A percentile compares a stretch with the other conserved stretches of the same genome.
phyloP scores from a whole-genome alignment of 805 yeast species.

The Pichia phayaonensis region DNA sequence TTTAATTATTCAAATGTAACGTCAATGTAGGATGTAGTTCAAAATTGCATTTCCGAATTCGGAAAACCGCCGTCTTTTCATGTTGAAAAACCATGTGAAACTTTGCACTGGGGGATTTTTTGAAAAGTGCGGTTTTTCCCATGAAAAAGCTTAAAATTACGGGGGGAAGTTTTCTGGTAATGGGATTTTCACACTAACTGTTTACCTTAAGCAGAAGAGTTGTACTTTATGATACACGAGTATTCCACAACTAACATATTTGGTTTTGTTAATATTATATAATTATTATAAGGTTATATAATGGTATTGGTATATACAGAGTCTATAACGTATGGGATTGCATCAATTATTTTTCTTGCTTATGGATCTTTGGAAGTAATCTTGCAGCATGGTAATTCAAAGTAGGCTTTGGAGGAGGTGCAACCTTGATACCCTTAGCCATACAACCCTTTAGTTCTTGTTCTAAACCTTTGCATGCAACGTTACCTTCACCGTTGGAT shows the following conservation, averaged over 20 bases:
- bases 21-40: too few species aligned
- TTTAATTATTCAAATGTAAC: not conserved
- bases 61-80: too few species aligned
- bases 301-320: not conserved
- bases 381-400: constrained; percentile 51
- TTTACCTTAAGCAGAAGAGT: too few species aligned
- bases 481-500: constrained; percentile 79
- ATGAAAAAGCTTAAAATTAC: too few species aligned
- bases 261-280: not conserved
- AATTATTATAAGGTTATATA: not conserved
- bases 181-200: not conserved
- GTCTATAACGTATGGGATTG: not conserved
- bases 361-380: constrained; percentile 47
- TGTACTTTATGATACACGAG: too few species aligned
- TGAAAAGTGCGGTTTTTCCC: too few species aligned
- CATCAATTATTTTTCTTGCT: constrained; percentile 19
- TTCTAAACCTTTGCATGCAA: constrained; percentile 58
- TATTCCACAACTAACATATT: not conserved
- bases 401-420: constrained; percentile 36
- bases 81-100: too few species aligned
- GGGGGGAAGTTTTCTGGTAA: too few species aligned
- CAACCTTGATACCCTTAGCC: constrained; percentile 32
- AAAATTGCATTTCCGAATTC: too few species aligned
- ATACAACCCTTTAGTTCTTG: constrained; percentile 69
- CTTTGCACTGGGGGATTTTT: too few species aligned